Conservation (phyloP, 2,329 filamentous ascomycete genomes). For the Coniochaeta ligniaria region DNA sequence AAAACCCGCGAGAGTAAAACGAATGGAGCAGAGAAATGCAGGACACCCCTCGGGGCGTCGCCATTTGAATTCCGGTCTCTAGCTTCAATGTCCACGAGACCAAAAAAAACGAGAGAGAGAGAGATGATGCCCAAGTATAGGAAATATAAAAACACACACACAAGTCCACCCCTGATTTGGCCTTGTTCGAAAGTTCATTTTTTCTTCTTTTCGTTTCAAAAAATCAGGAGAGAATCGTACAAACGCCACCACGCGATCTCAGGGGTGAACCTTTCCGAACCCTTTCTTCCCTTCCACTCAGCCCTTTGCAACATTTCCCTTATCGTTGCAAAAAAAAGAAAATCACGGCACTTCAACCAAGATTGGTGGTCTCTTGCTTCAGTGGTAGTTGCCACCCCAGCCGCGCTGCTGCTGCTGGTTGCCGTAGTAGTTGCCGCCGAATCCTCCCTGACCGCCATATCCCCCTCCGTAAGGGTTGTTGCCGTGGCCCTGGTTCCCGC, state of each 20-base stretch:
- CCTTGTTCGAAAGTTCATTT: neutral
- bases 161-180: neutral
- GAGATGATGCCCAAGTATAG: neutral
- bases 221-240: neutral
- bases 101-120: neutral
- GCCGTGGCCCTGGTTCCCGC: slow-evolving; percentile 40
- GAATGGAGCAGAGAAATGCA: neutral
- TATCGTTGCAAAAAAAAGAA: neutral
- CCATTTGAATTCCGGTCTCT: neutral
- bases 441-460: slow-evolving; percentile 38
- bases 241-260: neutral
- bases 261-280: neutral
- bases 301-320: neutral
- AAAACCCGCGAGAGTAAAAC: neutral
- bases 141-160: neutral
- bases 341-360: neutral
- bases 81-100: neutral
- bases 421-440: slow-evolving; percentile 35
- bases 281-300: too few relatives aligned
- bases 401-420: slow-evolving; percentile 31
- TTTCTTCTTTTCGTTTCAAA: neutral
- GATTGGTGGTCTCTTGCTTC: slow-evolving; percentile 1
- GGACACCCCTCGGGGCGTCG: neutral
- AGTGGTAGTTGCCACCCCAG: slow-evolving; percentile 53
- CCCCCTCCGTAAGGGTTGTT: slow-evolving; percentile 47